Base-by-base conservation (phyloP, 176 grass and related monocot species). In the Oryza rufipogon region DNA sequence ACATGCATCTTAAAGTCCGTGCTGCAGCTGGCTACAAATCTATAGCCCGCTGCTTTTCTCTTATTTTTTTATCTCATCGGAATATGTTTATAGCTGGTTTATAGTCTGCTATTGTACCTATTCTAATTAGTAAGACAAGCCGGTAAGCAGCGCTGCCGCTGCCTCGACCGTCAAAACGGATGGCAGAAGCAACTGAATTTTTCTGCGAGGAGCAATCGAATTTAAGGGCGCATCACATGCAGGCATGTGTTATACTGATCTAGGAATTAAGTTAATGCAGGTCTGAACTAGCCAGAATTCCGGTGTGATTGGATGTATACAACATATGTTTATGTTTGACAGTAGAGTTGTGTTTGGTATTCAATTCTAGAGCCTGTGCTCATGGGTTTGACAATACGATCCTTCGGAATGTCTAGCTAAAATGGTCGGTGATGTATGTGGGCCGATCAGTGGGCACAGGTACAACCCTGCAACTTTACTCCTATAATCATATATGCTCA, bases 171-270 rank as follows among this genome's bases (percentile, higher is more conserved):
- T 39, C 38, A 39, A 38, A 39, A 63, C 34, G 51, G 44, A 17
- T 20, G 34, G 60, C 25, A 72, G 54, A 64, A 79, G 28, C 39
- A 8, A 72, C 2, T 1, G 42, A 44, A 44, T 10, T 44, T 44
- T 44, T 44, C 9, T 44, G 34, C 61, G 25, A 71, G 51, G 48
- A 78, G 26, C 49, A 11, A 71, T 85, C 60, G 75, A 70, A 71
- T 78, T 54, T 3, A 13, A 79, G 84, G 20, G 41, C 41, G 47
- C 8, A 51, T 36, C 41, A 64, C 8, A 51, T 36, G 66, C 75
- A 85, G 22, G 66, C 83, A 85, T 78, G 74, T 64, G 66, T 54
- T 71, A 12, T 71, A 12, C 51, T 63, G 60, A 13, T 63, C 66
- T 15, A 58, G 66, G 70, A 47, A 46, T 63, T 60, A 44, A 6